Evolutionary conservation across 225 moss, liverwort and hornwort genomes (phyloP).

Genomic region (Takakia lepidozioides): DNA sequence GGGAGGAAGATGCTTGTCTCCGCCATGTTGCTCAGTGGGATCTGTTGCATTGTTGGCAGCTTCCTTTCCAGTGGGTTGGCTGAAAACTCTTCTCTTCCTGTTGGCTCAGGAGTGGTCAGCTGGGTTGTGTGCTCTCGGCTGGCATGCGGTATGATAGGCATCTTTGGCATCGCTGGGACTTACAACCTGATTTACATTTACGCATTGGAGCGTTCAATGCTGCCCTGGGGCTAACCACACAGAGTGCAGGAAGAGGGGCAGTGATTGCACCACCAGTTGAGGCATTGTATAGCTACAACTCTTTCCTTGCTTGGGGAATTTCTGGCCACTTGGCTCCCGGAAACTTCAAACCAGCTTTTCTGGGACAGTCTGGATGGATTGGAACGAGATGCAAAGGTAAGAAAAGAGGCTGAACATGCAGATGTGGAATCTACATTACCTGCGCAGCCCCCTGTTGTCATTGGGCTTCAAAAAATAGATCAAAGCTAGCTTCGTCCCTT

Average conservation of each 20-base stretch:
- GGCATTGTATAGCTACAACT: slow-evolving; percentile 27
- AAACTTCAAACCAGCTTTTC: slow-evolving; percentile 52
- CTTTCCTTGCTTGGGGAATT: slow-evolving; percentile 36
- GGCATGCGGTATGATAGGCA: slow-evolving; percentile 46
- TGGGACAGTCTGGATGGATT: slow-evolving; percentile 67
- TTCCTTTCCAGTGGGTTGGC: too few relatives aligned
- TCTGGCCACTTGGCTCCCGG: slow-evolving; percentile 45
- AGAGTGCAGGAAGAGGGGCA: slow-evolving; percentile 57
- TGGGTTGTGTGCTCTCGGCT: too few relatives aligned
- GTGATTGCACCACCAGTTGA: slow-evolving; percentile 55
- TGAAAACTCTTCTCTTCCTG: too few relatives aligned
- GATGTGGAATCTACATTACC: too few relatives aligned
- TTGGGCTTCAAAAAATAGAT: too few relatives aligned
- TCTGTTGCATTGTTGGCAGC: slow-evolving; percentile 28
- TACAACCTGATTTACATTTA: slow-evolving; percentile 73
- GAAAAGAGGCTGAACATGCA: too few relatives aligned
- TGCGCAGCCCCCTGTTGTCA: too few relatives aligned
- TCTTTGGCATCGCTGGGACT: slow-evolving; percentile 71
- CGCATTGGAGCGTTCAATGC: slow-evolving; percentile 76
- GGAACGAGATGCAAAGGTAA: too few relatives aligned
- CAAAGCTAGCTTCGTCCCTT: too few relatives aligned
- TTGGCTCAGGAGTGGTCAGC: too few relatives aligned
- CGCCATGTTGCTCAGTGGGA: slow-evolving; percentile 20
- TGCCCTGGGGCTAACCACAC: slow-evolving; percentile 55
- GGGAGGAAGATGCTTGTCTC: slow-evolving; percentile 14